These are phyloP conservation scores for Nemophila menziesii DNA, from an alignment of 257 asterid genomes.

Conservation along the genomic window DNA sequence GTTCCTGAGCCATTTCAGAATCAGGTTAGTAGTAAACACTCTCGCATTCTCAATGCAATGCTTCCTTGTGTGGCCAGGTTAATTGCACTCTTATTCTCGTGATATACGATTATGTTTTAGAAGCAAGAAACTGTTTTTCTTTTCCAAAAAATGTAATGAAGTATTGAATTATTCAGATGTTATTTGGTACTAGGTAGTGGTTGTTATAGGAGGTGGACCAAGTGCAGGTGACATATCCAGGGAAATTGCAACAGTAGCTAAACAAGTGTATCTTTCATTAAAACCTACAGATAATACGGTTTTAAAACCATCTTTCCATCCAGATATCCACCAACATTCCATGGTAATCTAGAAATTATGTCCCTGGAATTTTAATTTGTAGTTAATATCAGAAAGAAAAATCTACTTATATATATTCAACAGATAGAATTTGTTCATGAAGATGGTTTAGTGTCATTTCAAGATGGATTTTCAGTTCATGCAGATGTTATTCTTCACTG, in stretches of 20 bases:
- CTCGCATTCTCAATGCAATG: too few species aligned
- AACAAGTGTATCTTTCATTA: conserved; percentile 19
- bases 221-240: conserved; percentile 16
- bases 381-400: too few species aligned
- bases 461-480: conserved; percentile 35
- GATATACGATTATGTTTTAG: too few species aligned
- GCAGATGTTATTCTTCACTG: conserved; percentile 52
- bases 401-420: neutral
- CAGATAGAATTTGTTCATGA: conserved; percentile 32
- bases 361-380: neutral
- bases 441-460: conserved; percentile 40
- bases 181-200: conserved; percentile 8
- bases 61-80: too few species aligned
- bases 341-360: too few species aligned
- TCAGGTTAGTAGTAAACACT: conserved; percentile 25
- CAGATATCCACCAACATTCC: conserved; percentile 17
- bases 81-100: too few species aligned
- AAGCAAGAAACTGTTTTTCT: too few species aligned
- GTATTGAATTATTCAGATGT: neutral
- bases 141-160: too few species aligned
- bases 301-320: neutral
- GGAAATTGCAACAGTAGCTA: conserved; percentile 15
- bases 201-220: conserved; percentile 18
- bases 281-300: conserved; percentile 1
- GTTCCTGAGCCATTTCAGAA: conserved; percentile 38